Percentiles rank a stretch among this genome's conserved stretches.
These are phyloP conservation scores for Termitomyces sp. DNA, from an alignment of 768 basidiomycete genomes.

Conservation along the genomic window DNA sequence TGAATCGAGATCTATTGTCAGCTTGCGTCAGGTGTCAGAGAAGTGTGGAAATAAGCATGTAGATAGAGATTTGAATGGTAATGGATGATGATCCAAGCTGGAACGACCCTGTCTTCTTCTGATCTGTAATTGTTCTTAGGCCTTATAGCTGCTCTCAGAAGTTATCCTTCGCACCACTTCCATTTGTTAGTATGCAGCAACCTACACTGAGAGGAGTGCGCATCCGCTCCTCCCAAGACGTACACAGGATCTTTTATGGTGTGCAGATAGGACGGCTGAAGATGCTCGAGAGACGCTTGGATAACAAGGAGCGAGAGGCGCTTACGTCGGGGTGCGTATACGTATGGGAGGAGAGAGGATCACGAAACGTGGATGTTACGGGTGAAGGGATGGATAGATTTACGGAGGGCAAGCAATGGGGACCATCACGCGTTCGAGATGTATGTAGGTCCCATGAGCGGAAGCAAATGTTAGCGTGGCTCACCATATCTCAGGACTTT, in stretches of 20 bases:
- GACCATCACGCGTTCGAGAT: conserved; percentile 79
- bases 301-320: conserved; percentile 68
- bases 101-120: no score
- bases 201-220: conserved; percentile 72
- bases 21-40: background rate
- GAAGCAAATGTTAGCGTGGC: conserved; percentile 6
- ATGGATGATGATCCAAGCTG: no score
- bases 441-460: conserved; percentile 51
- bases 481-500: conserved; percentile 55
- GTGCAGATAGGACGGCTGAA: conserved; percentile 58
- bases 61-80: conserved; percentile 13
- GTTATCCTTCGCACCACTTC: background rate
- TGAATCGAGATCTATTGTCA: conserved; percentile 33
- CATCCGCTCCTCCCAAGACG: conserved; percentile 74
- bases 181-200: conserved; percentile 39
- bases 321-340: conserved; percentile 52
- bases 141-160: background rate
- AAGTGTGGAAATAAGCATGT: conserved; percentile 9
- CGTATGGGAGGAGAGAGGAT: conserved; percentile 75
- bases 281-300: conserved; percentile 75
- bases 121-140: conserved; percentile 5
- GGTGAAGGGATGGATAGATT: conserved; percentile 83
- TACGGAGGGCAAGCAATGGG: conserved; percentile 82
- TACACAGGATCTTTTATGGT: conserved; percentile 78
- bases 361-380: conserved; percentile 62